A percentile compares a stretch with the other conserved stretches of the same genome.
These are phyloP conservation scores for Huntiella savannae DNA, from an alignment of 2,329 filamentous ascomycete genomes.

Conservation along the genomic window DNA sequence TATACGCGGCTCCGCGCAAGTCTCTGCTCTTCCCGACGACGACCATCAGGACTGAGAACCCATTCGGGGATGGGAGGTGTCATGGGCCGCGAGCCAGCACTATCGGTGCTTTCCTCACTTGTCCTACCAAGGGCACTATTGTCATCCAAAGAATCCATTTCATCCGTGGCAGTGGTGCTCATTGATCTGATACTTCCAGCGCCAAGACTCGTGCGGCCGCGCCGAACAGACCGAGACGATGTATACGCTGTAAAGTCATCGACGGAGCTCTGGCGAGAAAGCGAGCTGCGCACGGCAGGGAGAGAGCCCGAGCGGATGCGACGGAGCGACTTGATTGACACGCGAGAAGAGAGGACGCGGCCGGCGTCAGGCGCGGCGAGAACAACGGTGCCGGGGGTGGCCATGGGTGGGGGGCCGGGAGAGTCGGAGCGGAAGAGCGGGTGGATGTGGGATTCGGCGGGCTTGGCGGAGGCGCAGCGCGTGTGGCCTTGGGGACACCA, in stretches of 20 bases:
- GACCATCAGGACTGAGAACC: slow-evolving; percentile 34
- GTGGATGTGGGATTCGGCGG: slow-evolving; percentile 49
- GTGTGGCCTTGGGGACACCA: slow-evolving; percentile 31
- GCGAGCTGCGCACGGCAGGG: slow-evolving; percentile 25
- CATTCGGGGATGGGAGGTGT: slow-evolving; percentile 44
- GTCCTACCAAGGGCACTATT: neutral
- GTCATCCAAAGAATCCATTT: slow-evolving; percentile 14
- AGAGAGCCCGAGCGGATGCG: slow-evolving; percentile 38
- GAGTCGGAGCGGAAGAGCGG: slow-evolving; percentile 59
- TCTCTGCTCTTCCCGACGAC: slow-evolving; percentile 17
- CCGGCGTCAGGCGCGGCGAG: slow-evolving; percentile 50
- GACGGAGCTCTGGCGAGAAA: slow-evolving; percentile 30
- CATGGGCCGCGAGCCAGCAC: slow-evolving; percentile 25
- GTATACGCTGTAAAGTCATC: slow-evolving; percentile 23
- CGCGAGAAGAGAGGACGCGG: slow-evolving; percentile 19
- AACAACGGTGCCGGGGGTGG: slow-evolving; percentile 52
- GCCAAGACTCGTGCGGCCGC: slow-evolving; percentile 1
- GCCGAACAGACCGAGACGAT: neutral
- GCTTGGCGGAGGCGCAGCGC: slow-evolving; percentile 17
- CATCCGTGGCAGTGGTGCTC: slow-evolving; percentile 12
- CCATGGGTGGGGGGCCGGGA: slow-evolving; percentile 43
- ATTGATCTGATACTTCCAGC: slow-evolving; percentile 3
- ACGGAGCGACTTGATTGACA: slow-evolving; percentile 32
- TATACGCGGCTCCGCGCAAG: slow-evolving; percentile 2
- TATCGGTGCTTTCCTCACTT: slow-evolving; percentile 7